Evolutionary conservation across 2,329 filamentous ascomycete genomes (phyloP).

Genomic region (Verticillium isaacii): DNA sequence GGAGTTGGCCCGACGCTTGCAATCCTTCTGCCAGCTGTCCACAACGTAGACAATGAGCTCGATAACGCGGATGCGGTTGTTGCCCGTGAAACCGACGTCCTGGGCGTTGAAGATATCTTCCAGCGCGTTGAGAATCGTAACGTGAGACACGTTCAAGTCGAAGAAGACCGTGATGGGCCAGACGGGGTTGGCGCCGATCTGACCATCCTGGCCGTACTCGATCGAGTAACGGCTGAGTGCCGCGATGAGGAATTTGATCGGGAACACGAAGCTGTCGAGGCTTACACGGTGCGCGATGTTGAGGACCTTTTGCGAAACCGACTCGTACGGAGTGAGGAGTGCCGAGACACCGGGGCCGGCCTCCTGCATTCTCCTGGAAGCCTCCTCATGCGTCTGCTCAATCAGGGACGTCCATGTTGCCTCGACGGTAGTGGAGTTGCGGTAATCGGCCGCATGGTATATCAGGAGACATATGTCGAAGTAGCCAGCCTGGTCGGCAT

Average conservation of each 20-base stretch:
- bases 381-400: conserved; percentile 60
- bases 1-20: conserved; percentile 39
- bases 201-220: conserved; percentile 52
- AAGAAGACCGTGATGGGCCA: conserved; percentile 56
- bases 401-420: conserved; percentile 83
- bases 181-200: conserved; percentile 49
- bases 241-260: conserved; percentile 54
- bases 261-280: conserved; percentile 63
- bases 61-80: conserved; percentile 43
- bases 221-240: conserved; percentile 60
- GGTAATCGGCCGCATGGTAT: conserved; percentile 86
- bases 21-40: conserved; percentile 43
- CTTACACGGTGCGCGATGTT: conserved; percentile 61
- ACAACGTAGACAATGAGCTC: conserved; percentile 50
- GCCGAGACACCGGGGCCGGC: conserved; percentile 33
- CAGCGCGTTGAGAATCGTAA: conserved; percentile 50
- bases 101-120: conserved; percentile 55
- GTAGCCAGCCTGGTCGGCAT: conserved; percentile 86
- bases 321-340: conserved; percentile 62
- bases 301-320: conserved; percentile 58
- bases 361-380: conserved; percentile 36
- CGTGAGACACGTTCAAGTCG: conserved; percentile 50
- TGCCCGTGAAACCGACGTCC: conserved; percentile 53
- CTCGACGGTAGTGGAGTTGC: conserved; percentile 78
- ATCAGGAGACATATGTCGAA: conserved; percentile 91